Conservation (phyloP, 2,329 filamentous ascomycete genomes). For the Bertia moriformis region DNA sequence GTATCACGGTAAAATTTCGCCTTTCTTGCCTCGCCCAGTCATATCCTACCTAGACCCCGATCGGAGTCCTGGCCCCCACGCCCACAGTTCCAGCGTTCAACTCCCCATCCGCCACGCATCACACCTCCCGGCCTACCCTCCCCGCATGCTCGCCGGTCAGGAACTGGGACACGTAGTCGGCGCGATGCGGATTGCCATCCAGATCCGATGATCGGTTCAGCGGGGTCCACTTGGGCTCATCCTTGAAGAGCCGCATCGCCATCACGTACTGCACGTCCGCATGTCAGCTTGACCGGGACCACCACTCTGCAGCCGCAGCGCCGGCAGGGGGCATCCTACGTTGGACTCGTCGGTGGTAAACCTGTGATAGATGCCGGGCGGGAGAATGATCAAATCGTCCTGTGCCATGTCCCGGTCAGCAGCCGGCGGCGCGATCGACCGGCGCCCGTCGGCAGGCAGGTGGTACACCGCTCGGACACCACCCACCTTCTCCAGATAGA, state of each 20-base stretch:
- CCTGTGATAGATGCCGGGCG: conserved; percentile 88
- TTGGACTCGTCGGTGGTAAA: conserved; percentile 90
- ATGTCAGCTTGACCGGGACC: conserved; percentile 2
- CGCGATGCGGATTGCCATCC: conserved; percentile 63
- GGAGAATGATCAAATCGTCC: conserved; percentile 81
- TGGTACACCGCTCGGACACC: background rate
- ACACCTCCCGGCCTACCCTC: too few species aligned
- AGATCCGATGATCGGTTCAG: conserved; percentile 68
- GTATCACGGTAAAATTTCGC: too few species aligned
- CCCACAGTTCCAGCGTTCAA: too few species aligned
- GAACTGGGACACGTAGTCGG: conserved; percentile 73
- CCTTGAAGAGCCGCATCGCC: conserved; percentile 93
- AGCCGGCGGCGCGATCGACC: background rate
- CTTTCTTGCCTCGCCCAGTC: too few species aligned
- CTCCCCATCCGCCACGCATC: too few species aligned
- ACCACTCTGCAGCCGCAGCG: conserved; percentile 1
- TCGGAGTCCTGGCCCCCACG: too few species aligned
- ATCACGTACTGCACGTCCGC: conserved; percentile 73
- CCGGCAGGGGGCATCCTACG: too few species aligned
- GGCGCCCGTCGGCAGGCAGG: too few species aligned
- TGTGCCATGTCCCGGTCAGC: conserved; percentile 6
- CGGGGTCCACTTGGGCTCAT: conserved; percentile 96
- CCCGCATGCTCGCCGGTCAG: too few species aligned
- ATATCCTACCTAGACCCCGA: too few species aligned
- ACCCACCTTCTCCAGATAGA: conserved; percentile 60